Evolutionary conservation across 2,329 filamentous ascomycete genomes (phyloP).

Genomic region (Penicillium griseofulvum): DNA sequence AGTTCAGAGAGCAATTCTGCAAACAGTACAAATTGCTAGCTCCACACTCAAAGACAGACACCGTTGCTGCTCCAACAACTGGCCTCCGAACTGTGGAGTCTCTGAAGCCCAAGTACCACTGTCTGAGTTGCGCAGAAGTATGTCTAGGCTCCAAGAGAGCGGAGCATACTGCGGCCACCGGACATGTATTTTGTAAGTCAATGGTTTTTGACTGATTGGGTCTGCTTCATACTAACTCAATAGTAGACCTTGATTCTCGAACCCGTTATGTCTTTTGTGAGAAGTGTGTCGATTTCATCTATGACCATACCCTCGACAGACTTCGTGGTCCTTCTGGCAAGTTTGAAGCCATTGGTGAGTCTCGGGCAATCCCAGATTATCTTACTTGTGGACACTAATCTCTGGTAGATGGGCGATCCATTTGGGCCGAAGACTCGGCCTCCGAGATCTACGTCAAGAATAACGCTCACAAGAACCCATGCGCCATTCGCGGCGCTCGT

Average conservation of each 20-base stretch:
- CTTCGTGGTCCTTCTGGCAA: conserved; percentile 26
- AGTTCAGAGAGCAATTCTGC: conserved; percentile 37
- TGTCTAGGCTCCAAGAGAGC: conserved; percentile 33
- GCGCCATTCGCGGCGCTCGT: conserved; percentile 80
- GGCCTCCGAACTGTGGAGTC: conserved; percentile 26
- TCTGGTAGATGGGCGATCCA: conserved; percentile 31
- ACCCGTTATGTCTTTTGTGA: conserved; percentile 42
- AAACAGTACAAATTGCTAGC: conserved; percentile 33
- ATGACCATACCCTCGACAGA: conserved; percentile 41
- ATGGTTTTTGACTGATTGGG: not conserved
- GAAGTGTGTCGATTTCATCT: conserved; percentile 42
- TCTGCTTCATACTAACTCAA: conserved; percentile 7
- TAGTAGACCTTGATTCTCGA: conserved; percentile 42
- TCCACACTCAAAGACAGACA: conserved; percentile 25
- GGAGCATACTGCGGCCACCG: conserved; percentile 38
- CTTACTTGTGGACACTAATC: not conserved
- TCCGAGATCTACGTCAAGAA: conserved; percentile 72
- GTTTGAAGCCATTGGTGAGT: conserved; percentile 15
- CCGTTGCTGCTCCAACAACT: conserved; percentile 19
- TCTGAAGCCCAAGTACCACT: conserved; percentile 41
- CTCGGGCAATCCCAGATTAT: not conserved
- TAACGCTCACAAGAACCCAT: conserved; percentile 77
- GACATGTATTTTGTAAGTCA: conserved; percentile 43
- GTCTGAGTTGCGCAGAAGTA: conserved; percentile 37
- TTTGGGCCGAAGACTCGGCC: conserved; percentile 49